phyloP scores from a whole-genome alignment of 371 early-diverging fungal genomes.

The Rhizopus microsporus region DNA sequence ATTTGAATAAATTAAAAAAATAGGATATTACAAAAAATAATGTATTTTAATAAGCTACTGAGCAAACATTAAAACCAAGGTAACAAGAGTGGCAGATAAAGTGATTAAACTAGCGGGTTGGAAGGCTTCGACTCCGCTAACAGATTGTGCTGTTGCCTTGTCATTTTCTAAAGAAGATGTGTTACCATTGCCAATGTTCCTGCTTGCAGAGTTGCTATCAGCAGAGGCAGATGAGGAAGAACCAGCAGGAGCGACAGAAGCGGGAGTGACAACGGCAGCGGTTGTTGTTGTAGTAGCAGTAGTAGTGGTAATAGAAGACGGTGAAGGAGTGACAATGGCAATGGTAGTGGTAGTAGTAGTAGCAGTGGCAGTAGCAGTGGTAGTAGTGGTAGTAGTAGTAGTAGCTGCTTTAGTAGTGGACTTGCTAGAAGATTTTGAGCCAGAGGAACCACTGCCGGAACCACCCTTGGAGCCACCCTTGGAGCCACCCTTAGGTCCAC shows the following conservation, averaged over 20 bases:
- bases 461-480: constrained; percentile 1
- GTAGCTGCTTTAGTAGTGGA: constrained; percentile 6
- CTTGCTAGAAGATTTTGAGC: background rate
- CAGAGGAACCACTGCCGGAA: background rate
- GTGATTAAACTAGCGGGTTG: constrained; percentile 6
- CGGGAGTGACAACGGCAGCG: background rate
- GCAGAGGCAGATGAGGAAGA: constrained; percentile 8
- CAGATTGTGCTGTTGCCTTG: constrained; percentile 17
- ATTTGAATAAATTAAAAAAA: background rate
- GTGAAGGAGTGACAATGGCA: background rate
- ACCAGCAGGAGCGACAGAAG: constrained; percentile 8
- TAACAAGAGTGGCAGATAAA: background rate
- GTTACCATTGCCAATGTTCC: background rate
- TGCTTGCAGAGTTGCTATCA: background rate
- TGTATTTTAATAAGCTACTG: background rate
- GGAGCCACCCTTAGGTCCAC: constrained; percentile 35
- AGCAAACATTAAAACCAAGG: constrained; percentile 3
- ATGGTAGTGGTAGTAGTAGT: background rate
- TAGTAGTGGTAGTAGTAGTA: constrained; percentile 4
- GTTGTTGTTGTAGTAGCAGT: constrained; percentile 1
- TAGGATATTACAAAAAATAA: too few species aligned
- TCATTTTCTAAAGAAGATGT: constrained; percentile 2
- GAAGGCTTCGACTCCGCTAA: constrained; percentile 6
- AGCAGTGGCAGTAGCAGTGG: background rate
- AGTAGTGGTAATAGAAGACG: background rate